A percentile compares a stretch with the other conserved stretches of the same genome.
These are phyloP conservation scores for Carex myosuroides DNA, from an alignment of 176 grass and related monocot species.

Conservation along the genomic window DNA sequence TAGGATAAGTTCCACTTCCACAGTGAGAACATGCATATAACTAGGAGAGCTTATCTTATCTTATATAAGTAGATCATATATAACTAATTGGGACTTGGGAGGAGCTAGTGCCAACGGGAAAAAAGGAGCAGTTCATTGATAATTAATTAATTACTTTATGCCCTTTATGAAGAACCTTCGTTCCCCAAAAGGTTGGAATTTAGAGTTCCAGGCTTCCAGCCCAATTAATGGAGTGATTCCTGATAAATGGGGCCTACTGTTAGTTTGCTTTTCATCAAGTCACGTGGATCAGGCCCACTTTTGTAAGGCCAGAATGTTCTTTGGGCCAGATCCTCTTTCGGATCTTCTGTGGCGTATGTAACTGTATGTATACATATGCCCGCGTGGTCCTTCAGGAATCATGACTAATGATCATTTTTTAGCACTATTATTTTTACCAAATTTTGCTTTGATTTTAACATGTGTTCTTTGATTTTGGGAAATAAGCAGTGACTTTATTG, in stretches of 20 bases:
- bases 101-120: not conserved
- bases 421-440: not conserved
- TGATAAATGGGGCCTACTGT: not conserved
- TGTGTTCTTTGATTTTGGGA: conserved; percentile 3
- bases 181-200: conserved; percentile 10
- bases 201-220: not conserved
- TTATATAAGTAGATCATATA: not conserved
- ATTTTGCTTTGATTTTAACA: conserved; percentile 2
- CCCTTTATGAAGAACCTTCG: not conserved
- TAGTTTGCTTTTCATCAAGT: not conserved
- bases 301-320: conserved; percentile 18
- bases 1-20: not conserved
- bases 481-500: conserved; percentile 47
- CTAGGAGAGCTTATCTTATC: not conserved
- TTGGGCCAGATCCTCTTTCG: not conserved
- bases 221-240: not conserved
- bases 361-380: too few species aligned
- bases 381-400: not conserved
- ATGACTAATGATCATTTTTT: not conserved
- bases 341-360: not conserved
- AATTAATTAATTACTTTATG: not conserved
- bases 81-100: not conserved
- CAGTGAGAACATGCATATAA: not conserved
- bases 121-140: not conserved
- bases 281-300: not conserved